These are phyloP conservation scores for Nicotiana benthamiana DNA, from an alignment of 257 asterid genomes.

Conservation along the genomic window DNA sequence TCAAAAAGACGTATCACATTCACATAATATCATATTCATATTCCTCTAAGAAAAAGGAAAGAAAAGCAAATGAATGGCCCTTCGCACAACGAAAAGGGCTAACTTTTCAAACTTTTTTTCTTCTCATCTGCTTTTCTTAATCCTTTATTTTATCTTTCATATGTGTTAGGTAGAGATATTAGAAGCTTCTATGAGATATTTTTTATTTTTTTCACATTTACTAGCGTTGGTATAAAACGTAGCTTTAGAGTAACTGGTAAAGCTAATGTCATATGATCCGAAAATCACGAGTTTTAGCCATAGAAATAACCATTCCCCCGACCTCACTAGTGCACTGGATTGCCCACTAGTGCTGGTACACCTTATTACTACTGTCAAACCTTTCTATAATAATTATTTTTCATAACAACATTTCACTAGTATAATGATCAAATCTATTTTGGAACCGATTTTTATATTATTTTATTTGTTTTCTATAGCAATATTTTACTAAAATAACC, in stretches of 20 bases:
- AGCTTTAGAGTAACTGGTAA: no score
- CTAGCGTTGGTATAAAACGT: not conserved
- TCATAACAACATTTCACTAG: no score
- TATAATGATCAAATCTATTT: no score
- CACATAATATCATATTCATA: constrained; percentile 6
- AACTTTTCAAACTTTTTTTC: constrained; percentile 4
- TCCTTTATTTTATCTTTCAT: not conserved
- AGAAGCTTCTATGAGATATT: constrained; percentile 53
- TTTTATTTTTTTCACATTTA: not conserved
- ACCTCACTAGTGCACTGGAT: accelerated
- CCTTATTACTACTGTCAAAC: no score
- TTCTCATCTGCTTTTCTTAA: not conserved
- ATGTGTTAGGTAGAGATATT: constrained; percentile 62
- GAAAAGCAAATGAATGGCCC: constrained; percentile 17
- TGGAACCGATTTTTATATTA: no score
- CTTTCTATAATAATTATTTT: no score
- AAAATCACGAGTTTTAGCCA: accelerated
- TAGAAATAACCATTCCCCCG: accelerated
- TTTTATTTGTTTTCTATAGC: no score
- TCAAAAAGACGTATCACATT: not conserved
- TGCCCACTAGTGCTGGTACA: no score
- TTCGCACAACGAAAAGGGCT: constrained; percentile 32
- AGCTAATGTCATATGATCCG: no score
- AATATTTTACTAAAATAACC: no score
- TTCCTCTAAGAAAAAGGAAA: no score